phyloP scores from a whole-genome alignment of 139 green algal species.

The Pleodorina starrii region DNA sequence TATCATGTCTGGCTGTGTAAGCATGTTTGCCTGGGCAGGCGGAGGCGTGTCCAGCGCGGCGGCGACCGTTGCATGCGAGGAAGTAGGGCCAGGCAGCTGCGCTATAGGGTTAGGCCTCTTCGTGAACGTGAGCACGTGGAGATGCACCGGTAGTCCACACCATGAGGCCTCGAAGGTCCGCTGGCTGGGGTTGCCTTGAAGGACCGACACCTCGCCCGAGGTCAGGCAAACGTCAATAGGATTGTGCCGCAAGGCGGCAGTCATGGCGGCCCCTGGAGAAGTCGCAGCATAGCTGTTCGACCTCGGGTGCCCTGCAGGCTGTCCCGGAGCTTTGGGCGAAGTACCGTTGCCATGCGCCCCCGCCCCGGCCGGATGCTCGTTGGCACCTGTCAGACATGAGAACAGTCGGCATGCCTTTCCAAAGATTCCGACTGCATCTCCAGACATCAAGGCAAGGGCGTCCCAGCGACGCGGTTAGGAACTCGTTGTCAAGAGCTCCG shows the following conservation, averaged over 20 bases:
- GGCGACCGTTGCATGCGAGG: slow-evolving; percentile 10
- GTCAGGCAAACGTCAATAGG: slow-evolving; percentile 15
- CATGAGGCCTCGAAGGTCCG: slow-evolving; percentile 10
- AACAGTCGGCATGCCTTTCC: not conserved
- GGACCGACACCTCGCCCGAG: not conserved
- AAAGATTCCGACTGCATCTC: not conserved
- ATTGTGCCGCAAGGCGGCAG: not conserved
- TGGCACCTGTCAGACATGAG: slow-evolving; percentile 1
- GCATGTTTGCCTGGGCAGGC: slow-evolving; percentile 25
- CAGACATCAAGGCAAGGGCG: slow-evolving; percentile 22
- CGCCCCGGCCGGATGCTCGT: not conserved
- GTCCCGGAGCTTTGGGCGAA: not conserved
- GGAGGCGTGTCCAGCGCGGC: slow-evolving; percentile 36
- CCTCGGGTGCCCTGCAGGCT: not conserved
- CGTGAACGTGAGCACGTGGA: slow-evolving; percentile 29
- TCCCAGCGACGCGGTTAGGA: not conserved
- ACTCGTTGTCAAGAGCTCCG: not conserved
- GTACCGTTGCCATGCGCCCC: not conserved
- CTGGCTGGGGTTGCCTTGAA: slow-evolving; percentile 31
- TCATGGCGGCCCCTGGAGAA: not conserved
- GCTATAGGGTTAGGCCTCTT: slow-evolving; percentile 41
- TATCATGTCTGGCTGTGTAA: slow-evolving; percentile 41
- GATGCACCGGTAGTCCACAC: slow-evolving; percentile 19
- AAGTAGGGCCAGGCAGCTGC: not conserved
- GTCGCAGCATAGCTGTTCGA: not conserved